Percentiles rank a stretch among this genome's conserved stretches.
Evolutionary conservation across 1,284 basidiomycete species (phyloP).

Genomic region (Dichomitus squalens): DNA sequence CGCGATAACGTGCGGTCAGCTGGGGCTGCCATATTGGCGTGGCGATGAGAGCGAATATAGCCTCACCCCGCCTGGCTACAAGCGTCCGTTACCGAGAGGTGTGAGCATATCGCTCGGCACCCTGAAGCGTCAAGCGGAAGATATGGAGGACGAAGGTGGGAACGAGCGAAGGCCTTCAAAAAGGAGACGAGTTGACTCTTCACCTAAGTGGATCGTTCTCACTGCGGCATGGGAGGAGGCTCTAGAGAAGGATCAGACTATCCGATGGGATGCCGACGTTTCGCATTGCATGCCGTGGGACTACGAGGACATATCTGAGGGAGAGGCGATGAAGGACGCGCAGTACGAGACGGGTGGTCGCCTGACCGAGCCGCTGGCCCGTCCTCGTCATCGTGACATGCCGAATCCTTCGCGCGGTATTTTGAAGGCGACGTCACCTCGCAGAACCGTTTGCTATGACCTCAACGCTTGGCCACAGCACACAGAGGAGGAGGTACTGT

Average conservation of each 20-base stretch:
- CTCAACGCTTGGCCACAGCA: conserved; percentile 8
- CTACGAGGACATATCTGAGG: not conserved
- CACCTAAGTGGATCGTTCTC: not conserved
- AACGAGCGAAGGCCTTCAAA: not conserved
- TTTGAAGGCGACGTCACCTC: conserved; percentile 17
- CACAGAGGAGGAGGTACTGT: not conserved
- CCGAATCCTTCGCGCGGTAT: conserved; percentile 7
- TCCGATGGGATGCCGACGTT: not conserved
- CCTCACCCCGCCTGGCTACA: conserved; percentile 11
- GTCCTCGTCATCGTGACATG: not conserved
- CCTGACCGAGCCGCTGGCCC: not conserved
- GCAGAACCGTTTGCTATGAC: conserved; percentile 17
- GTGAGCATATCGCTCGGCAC: conserved; percentile 12
- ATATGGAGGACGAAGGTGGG: not conserved
- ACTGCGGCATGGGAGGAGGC: not conserved
- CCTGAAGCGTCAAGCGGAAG: conserved; percentile 18
- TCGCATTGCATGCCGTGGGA: not conserved
- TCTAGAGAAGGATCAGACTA: not conserved
- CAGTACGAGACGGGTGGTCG: not conserved
- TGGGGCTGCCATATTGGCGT: conserved; percentile 23
- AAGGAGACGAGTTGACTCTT: not conserved
- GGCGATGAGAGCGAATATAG: not conserved
- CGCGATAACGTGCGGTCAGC: conserved; percentile 7
- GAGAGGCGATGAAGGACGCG: not conserved
- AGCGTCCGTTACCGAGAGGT: conserved; percentile 9